Evolutionary conservation across 2,329 filamentous ascomycete species (phyloP).

Genomic region (Arthrinium puccinioides): DNA sequence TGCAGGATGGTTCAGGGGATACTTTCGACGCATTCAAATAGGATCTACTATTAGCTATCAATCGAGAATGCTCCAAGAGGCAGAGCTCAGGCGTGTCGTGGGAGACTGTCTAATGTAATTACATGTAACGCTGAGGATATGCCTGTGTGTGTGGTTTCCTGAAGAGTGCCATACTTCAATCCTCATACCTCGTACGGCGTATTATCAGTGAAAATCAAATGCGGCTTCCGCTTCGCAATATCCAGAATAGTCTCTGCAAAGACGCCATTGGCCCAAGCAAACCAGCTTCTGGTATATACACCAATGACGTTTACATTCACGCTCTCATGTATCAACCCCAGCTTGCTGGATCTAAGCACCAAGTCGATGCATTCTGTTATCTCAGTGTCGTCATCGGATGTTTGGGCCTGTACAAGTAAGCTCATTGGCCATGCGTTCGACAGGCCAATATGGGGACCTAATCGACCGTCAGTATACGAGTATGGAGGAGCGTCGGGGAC

Average conservation of each 20-base stretch:
- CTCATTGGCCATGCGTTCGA: slow-evolving; percentile 96
- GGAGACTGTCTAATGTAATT: too few relatives aligned
- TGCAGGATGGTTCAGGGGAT: too few relatives aligned
- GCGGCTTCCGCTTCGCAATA: slow-evolving; percentile 79
- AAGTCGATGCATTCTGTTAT: slow-evolving; percentile 65
- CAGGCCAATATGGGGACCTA: slow-evolving; percentile 68
- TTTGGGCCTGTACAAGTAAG: slow-evolving; percentile 84
- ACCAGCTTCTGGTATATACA: slow-evolving; percentile 87
- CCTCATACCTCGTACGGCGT: slow-evolving; percentile 47
- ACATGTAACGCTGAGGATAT: too few relatives aligned
- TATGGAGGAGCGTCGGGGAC: slow-evolving; percentile 4
- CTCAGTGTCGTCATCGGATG: slow-evolving; percentile 74
- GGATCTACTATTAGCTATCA: too few relatives aligned
- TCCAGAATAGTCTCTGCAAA: slow-evolving; percentile 91
- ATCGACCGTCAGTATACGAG: not conserved
- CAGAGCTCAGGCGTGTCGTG: too few relatives aligned
- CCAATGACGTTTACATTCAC: slow-evolving; percentile 64
- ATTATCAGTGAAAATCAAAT: slow-evolving; percentile 69
- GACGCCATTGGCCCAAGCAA: slow-evolving; percentile 96
- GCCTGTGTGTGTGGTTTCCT: too few relatives aligned
- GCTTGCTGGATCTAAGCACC: slow-evolving; percentile 66
- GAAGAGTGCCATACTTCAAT: too few relatives aligned
- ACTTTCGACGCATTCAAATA: too few relatives aligned
- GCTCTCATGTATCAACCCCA: slow-evolving; percentile 88
- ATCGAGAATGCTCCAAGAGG: too few relatives aligned